These are phyloP conservation scores for Diplodia scrobiculata DNA, from an alignment of 2,329 filamentous ascomycete genomes.

Conservation along the genomic window DNA sequence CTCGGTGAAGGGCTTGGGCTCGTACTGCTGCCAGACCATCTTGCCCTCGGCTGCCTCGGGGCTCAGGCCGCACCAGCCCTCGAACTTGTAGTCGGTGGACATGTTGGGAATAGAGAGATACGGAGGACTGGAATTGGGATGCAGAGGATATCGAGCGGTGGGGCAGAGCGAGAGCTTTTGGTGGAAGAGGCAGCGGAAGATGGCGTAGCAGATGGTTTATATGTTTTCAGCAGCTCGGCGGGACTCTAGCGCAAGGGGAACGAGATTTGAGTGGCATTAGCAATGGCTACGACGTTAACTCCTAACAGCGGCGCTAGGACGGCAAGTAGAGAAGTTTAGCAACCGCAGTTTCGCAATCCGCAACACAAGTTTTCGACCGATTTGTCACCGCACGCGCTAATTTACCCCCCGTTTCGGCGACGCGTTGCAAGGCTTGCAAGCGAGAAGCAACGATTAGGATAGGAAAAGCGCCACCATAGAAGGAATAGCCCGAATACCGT, in stretches of 20 bases:
- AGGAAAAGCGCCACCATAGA: too few species aligned
- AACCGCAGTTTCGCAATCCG: too few species aligned
- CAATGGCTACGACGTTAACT: conserved; percentile 17
- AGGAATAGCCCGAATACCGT: too few species aligned
- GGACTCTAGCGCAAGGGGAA: neutral
- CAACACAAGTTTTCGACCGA: too few species aligned
- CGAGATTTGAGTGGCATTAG: neutral
- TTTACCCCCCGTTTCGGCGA: too few species aligned
- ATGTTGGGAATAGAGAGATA: neutral
- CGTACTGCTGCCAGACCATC: conserved; percentile 56
- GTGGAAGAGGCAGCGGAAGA: neutral
- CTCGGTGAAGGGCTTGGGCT: conserved; percentile 48
- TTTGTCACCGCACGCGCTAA: too few species aligned
- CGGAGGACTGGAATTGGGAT: neutral
- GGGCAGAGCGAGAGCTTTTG: neutral
- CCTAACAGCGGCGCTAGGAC: conserved; percentile 26
- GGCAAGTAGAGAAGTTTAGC: neutral
- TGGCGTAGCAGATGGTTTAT: neutral
- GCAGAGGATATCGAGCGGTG: neutral
- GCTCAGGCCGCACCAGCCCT: conserved; percentile 61
- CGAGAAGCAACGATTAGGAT: too few species aligned
- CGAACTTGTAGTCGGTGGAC: conserved; percentile 53
- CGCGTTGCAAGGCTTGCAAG: too few species aligned
- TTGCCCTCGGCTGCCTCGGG: conserved; percentile 54
- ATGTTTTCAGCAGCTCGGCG: neutral